These are phyloP conservation scores for Teratosphaeriaceae sp. DNA, from an alignment of 2,329 filamentous ascomycete genomes.

Conservation along the genomic window DNA sequence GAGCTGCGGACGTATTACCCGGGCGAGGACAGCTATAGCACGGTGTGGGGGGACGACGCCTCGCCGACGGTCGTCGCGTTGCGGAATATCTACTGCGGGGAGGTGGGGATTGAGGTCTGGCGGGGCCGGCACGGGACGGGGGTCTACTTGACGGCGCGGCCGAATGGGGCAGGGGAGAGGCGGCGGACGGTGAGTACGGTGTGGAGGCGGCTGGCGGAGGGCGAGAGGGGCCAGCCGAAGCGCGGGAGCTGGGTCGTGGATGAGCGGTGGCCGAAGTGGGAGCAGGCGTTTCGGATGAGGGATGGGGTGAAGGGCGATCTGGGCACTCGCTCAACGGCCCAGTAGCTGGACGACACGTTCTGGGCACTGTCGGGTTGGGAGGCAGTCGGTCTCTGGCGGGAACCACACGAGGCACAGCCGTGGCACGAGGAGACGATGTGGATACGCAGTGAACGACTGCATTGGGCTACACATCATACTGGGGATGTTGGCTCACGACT, in stretches of 20 bases:
- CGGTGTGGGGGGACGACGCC: constrained; percentile 34
- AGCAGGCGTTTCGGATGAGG: neutral
- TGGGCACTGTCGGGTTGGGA: too few relatives aligned
- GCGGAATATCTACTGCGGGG: constrained; percentile 31
- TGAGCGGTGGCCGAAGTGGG: constrained; percentile 24
- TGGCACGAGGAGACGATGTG: too few relatives aligned
- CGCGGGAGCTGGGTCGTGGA: constrained; percentile 27
- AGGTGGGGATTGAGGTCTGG: constrained; percentile 31
- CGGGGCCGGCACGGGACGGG: constrained; percentile 28
- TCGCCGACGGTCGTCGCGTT: constrained; percentile 33
- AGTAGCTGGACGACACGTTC: too few relatives aligned
- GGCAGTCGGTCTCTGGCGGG: too few relatives aligned
- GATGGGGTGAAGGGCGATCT: constrained; percentile 1
- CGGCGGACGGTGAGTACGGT: constrained; percentile 23
- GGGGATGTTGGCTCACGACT: too few relatives aligned
- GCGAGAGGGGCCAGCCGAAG: constrained; percentile 17
- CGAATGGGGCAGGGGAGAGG: constrained; percentile 6
- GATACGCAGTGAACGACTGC: too few relatives aligned
- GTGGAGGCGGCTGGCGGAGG: constrained; percentile 27
- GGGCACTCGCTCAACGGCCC: too few relatives aligned
- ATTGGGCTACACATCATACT: too few relatives aligned
- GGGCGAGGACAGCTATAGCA: constrained; percentile 30
- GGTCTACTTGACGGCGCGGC: constrained; percentile 20
- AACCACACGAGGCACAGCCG: too few relatives aligned
- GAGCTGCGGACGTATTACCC: constrained; percentile 37